Conservation (phyloP, 202 grass and related monocot genomes). For the Zoysia matrella region DNA sequence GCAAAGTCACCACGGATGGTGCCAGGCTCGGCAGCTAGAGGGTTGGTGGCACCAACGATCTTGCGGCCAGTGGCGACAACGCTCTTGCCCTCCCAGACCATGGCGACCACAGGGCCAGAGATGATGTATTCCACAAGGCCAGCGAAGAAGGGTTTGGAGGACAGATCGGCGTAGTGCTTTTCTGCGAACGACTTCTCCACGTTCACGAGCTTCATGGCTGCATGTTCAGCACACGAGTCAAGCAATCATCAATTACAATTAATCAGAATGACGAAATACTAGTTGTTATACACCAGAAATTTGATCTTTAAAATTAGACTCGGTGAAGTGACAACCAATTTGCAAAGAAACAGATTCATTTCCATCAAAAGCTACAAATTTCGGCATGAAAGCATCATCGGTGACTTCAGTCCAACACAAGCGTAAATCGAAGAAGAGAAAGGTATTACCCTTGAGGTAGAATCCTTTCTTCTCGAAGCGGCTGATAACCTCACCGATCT, state of each 20-base stretch:
- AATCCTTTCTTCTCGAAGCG: conserved; percentile 99
- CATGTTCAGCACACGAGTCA: conserved; percentile 29
- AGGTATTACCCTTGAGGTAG: conserved; percentile 84
- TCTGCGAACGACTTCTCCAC: no score
- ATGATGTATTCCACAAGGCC: no score
- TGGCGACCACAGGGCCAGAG: no score
- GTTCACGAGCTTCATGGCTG: conserved; percentile 59
- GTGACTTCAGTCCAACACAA: not conserved
- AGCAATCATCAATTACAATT: not conserved
- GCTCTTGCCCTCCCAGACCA: not conserved
- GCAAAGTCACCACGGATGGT: conserved; percentile 14
- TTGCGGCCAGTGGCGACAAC: conserved; percentile 87
- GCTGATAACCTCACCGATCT: conserved; percentile 94
- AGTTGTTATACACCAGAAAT: not conserved
- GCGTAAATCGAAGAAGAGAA: not conserved
- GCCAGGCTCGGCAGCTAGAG: conserved; percentile 71
- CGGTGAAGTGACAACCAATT: not conserved
- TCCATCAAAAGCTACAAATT: not conserved
- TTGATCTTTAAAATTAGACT: not conserved
- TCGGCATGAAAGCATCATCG: not conserved
- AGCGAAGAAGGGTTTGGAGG: no score
- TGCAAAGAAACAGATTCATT: not conserved
- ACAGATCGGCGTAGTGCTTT: no score
- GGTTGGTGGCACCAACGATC: conserved; percentile 91
- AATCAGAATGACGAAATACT: no score